Base-by-base conservation (phyloP, 2,329 filamentous ascomycete genomes). In the Colletotrichum falcatum region DNA sequence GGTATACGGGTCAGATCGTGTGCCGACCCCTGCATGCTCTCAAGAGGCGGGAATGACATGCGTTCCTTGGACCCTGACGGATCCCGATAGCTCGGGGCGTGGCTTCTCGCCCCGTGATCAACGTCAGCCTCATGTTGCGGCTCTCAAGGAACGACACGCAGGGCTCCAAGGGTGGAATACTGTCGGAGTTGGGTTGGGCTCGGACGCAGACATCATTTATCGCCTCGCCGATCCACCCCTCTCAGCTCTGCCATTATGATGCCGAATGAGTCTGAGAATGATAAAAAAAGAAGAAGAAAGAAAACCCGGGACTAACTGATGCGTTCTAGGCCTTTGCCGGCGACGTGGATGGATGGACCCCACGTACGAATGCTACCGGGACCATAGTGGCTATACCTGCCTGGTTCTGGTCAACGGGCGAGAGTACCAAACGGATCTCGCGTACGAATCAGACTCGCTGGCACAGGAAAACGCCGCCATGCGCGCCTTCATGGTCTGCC, bases 401-500 rank as follows among this genome's bases (percentile, higher is more conserved):
- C 91, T 94, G 69, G 95, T 97, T 67, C 89, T 96, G 73, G 95
- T 98, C 80, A 98, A 98, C 84, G 97, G 97, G 76, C 92, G 95
- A 78, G 94, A 97, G 85, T 98, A 98, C 84, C 94, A 95, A 80
- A 97, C 95, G 53, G 94, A 97, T 80, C 88, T 92, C 46, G 89
- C 91, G 73, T 97, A 96, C 83, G 90, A 93, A 79, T 93, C 92
- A 73, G 93, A 95, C 79, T 85, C 89, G 59, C 86, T 97, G 74
- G 95, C 95, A 56, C 93, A 94, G 78, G 95, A 98, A 81, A 96
- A 95, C 77, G 95, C 95, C 33, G 95, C 95, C 71, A 97, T 97
- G 89, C 92, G 94, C 73, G 95, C 95, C 68, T 98, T 97, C 83
- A 95, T 97, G 90, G 96, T 98, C 75, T 98, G 95, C 86, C 92